phyloP scores from a whole-genome alignment of 2,329 filamentous ascomycete genomes.

The Trichoderma atroviride region DNA sequence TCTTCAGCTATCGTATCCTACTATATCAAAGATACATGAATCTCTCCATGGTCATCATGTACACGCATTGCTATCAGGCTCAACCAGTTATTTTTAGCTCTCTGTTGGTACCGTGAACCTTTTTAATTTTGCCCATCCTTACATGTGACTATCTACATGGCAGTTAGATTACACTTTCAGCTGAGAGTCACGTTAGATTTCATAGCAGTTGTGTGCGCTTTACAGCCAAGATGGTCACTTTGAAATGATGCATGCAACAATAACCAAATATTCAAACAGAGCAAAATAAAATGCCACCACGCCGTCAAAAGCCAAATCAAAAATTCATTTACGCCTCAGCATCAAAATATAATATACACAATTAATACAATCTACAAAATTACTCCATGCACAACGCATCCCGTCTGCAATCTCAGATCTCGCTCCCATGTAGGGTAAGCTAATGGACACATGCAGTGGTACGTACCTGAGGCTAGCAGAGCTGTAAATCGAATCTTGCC shows the following conservation, averaged over 20 bases:
- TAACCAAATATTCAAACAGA: not conserved
- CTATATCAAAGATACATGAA: not conserved
- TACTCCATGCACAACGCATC: not conserved
- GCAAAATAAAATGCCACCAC: not conserved
- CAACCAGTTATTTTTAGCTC: not conserved
- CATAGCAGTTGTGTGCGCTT: not conserved
- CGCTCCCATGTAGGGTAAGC: conserved; percentile 17
- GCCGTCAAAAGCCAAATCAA: not conserved
- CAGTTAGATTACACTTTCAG: not conserved
- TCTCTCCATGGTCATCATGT: not conserved
- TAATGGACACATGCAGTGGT: not conserved
- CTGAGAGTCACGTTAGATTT: not conserved
- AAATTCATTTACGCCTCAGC: not conserved
- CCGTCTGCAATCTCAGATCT: not conserved
- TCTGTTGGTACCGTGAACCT: too few species aligned
- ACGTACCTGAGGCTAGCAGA: not conserved
- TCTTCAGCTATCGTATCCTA: not conserved
- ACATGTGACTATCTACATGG: not conserved
- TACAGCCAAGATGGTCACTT: not conserved
- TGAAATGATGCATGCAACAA: not conserved
- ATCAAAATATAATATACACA: not conserved
- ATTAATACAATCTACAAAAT: not conserved
- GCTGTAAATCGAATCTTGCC: conserved; percentile 16
- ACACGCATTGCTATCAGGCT: too few species aligned
- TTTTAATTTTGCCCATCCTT: not conserved